Percentiles rank a stretch among this genome's conserved stretches.
Evolutionary conservation across 129 eudicot genomes (phyloP).

Genomic region (Lonicera japonica): DNA sequence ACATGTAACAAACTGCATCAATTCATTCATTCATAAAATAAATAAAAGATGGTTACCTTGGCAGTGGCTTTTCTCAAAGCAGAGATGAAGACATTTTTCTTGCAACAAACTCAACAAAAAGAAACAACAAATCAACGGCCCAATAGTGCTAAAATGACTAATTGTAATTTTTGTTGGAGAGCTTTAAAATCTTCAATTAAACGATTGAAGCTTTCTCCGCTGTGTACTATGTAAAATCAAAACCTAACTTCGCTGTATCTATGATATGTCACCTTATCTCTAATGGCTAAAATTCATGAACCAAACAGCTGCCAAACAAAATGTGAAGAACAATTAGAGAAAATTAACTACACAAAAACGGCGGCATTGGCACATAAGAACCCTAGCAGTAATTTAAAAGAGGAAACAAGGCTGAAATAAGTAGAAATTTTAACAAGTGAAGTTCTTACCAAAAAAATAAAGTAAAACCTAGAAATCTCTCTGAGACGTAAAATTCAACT

Average conservation of each 20-base stretch:
- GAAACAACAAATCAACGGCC: too few relatives aligned
- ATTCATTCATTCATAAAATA: too few relatives aligned
- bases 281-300: background rate
- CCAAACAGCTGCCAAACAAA: background rate
- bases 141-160: background rate
- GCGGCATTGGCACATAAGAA: too few relatives aligned
- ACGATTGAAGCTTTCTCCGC: background rate
- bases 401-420: too few relatives aligned
- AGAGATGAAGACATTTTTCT: slow-evolving; percentile 1
- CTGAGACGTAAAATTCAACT: background rate
- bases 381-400: too few relatives aligned
- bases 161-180: background rate
- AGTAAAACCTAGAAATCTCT: too few relatives aligned
- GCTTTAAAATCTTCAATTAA: background rate
- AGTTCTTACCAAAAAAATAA: too few relatives aligned
- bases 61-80: background rate
- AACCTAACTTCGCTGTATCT: too few relatives aligned
- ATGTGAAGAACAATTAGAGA: background rate
- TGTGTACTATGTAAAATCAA: background rate
- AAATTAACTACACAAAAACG: too few relatives aligned
- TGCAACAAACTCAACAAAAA: slow-evolving; percentile 2
- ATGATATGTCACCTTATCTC: background rate
- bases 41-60: background rate
- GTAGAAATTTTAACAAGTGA: background rate
- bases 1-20: background rate